These are phyloP conservation scores for Myochromella boudieri DNA, from an alignment of 768 basidiomycete species.

Conservation along the genomic window DNA sequence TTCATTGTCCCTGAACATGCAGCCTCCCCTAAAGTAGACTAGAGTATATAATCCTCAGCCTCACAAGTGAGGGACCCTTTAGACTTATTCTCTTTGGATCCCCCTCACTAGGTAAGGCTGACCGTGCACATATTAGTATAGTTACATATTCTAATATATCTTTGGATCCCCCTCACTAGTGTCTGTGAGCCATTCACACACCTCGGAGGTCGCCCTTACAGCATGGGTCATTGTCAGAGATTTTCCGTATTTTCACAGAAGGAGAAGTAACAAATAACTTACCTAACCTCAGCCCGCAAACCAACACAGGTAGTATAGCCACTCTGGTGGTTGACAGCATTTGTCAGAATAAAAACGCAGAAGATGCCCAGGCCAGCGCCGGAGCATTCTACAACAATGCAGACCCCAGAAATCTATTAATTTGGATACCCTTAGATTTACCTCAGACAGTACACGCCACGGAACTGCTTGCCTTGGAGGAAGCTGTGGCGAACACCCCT, in stretches of 20 bases:
- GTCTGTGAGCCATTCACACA: too few species aligned
- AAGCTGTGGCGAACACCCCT: not conserved
- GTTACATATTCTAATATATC: too few species aligned
- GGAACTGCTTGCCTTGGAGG: not conserved
- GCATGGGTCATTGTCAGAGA: not conserved
- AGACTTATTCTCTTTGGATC: too few species aligned
- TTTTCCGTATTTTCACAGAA: slow-evolving; percentile 1
- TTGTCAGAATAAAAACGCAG: not conserved
- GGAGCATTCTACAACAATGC: slow-evolving; percentile 4
- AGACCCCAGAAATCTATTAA: not conserved
- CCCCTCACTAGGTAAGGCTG: too few species aligned
- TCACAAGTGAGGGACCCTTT: too few species aligned
- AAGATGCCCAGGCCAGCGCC: not conserved
- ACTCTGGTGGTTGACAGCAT: not conserved
- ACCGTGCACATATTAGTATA: too few species aligned
- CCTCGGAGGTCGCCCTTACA: too few species aligned
- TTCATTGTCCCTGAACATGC: too few species aligned
- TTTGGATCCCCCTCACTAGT: too few species aligned
- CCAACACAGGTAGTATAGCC: not conserved
- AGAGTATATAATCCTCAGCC: too few species aligned
- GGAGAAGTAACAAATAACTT: not conserved
- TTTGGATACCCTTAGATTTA: not conserved
- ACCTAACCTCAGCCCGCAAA: not conserved
- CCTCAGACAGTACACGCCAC: not conserved
- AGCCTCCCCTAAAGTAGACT: too few species aligned